These are phyloP conservation scores for Aspergillus thermomutatus DNA, from an alignment of 2,329 filamentous ascomycete species.

Conservation along the genomic window DNA sequence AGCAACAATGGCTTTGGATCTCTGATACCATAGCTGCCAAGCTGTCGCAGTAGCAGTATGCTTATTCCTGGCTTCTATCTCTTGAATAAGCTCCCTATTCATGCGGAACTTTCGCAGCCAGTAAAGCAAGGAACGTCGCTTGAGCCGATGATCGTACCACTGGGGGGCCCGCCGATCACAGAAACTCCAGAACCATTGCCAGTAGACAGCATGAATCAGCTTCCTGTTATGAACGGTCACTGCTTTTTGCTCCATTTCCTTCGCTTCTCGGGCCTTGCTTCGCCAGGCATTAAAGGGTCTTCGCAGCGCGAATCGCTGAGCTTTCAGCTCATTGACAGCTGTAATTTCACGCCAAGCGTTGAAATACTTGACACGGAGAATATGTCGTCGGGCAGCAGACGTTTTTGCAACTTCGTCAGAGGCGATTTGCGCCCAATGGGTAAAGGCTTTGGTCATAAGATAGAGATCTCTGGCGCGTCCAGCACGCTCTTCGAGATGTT, in stretches of 20 bases:
- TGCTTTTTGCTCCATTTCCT: constrained; percentile 33
- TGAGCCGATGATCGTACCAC: constrained; percentile 41
- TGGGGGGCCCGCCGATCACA: constrained; percentile 43
- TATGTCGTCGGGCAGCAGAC: constrained; percentile 65
- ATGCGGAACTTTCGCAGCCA: constrained; percentile 41
- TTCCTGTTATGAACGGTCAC: constrained; percentile 26
- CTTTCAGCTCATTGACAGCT: constrained; percentile 55
- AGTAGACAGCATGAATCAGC: constrained; percentile 34
- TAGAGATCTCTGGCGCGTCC: constrained; percentile 63
- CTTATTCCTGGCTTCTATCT: constrained; percentile 33
- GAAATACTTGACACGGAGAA: constrained; percentile 67
- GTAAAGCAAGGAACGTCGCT: constrained; percentile 38
- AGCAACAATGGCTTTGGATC: constrained; percentile 23
- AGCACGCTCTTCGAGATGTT: constrained; percentile 57
- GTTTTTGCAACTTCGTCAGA: constrained; percentile 65
- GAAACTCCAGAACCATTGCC: constrained; percentile 45
- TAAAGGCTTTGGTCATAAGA: constrained; percentile 62
- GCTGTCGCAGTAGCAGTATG: constrained; percentile 24
- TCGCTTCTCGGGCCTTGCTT: constrained; percentile 37
- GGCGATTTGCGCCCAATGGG: constrained; percentile 66
- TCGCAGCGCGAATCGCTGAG: constrained; percentile 49
- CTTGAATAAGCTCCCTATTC: constrained; percentile 38
- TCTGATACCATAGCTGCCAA: constrained; percentile 35
- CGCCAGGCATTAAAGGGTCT: constrained; percentile 57
- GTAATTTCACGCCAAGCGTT: constrained; percentile 67